phyloP scores from a whole-genome alignment of 2,329 filamentous ascomycete species.

The Ceratocystis alfenasii region DNA sequence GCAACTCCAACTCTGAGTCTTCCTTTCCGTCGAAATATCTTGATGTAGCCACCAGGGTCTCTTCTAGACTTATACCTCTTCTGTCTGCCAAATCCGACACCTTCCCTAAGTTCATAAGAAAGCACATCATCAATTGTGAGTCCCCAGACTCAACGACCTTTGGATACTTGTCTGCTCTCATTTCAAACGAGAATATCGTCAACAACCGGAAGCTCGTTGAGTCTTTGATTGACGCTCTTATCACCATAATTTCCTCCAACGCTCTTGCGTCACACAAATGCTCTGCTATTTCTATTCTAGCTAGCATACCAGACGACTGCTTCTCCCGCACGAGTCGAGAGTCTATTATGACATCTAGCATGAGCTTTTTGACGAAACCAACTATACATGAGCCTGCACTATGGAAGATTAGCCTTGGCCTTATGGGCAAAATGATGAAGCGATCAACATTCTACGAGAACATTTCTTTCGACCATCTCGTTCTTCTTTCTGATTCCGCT shows the following conservation, averaged over 20 bases:
- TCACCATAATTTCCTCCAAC: slow-evolving; percentile 13
- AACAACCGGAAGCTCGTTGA: slow-evolving; percentile 22
- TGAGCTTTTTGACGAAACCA: slow-evolving; percentile 16
- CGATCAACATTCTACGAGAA: slow-evolving; percentile 41
- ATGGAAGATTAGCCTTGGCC: slow-evolving; percentile 21
- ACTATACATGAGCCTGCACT: slow-evolving; percentile 14
- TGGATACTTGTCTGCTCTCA: slow-evolving; percentile 16
- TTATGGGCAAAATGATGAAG: slow-evolving; percentile 36
- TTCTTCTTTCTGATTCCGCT: slow-evolving; percentile 29
- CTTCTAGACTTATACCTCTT: slow-evolving; percentile 20
- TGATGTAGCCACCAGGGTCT: slow-evolving; percentile 18
- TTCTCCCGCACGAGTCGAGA: slow-evolving; percentile 22
- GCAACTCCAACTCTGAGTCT: background rate
- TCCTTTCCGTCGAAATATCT: slow-evolving; percentile 13
- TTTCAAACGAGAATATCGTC: slow-evolving; percentile 23
- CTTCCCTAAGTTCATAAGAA: slow-evolving; percentile 20
- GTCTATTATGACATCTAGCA: slow-evolving; percentile 16
- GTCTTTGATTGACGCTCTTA: slow-evolving; percentile 21
- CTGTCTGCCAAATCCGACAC: slow-evolving; percentile 19
- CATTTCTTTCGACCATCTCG: slow-evolving; percentile 33
- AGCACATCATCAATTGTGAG: slow-evolving; percentile 13
- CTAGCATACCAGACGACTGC: slow-evolving; percentile 22
- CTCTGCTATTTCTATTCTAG: slow-evolving; percentile 19
- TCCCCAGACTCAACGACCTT: slow-evolving; percentile 15
- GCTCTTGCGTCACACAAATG: background rate